A percentile compares a stretch with the other conserved stretches of the same genome.
phyloP scores from a whole-genome alignment of 2,329 filamentous ascomycete species.

The Zymoseptoria passerinii region DNA sequence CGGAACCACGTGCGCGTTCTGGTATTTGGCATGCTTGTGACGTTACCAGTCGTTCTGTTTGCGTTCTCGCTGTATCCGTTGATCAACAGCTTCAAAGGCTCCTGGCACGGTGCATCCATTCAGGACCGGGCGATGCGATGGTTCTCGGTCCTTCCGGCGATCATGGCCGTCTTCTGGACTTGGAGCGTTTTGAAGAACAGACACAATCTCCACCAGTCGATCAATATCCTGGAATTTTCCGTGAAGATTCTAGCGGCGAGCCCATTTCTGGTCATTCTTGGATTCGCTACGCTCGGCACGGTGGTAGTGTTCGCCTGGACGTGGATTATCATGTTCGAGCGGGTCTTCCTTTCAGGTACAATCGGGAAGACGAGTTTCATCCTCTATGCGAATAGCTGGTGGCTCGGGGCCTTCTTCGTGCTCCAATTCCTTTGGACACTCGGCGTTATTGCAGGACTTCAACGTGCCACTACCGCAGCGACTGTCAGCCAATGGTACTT shows the following conservation, averaged over 20 bases:
- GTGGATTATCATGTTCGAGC: slow-evolving; percentile 94
- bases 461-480: slow-evolving; percentile 84
- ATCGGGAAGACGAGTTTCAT: slow-evolving; percentile 62
- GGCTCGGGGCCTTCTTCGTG: slow-evolving; percentile 86
- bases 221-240: slow-evolving; percentile 85
- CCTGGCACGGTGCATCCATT: slow-evolving; percentile 63
- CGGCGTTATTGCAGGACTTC: slow-evolving; percentile 76
- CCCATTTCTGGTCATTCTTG: slow-evolving; percentile 72
- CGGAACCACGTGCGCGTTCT: slow-evolving; percentile 81
- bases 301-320: slow-evolving; percentile 89
- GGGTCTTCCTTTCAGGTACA: slow-evolving; percentile 88
- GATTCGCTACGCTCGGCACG: slow-evolving; percentile 63
- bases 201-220: slow-evolving; percentile 69
- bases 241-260: slow-evolving; percentile 81
- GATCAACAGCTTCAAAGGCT: slow-evolving; percentile 76
- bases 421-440: slow-evolving; percentile 94
- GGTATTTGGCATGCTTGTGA: slow-evolving; percentile 70
- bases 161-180: slow-evolving; percentile 68
- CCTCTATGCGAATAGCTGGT: slow-evolving; percentile 85
- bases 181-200: slow-evolving; percentile 76
- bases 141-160: slow-evolving; percentile 67
- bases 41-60: slow-evolving; percentile 76
- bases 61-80: slow-evolving; percentile 90
- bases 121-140: slow-evolving; percentile 88
- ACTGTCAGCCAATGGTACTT: slow-evolving; percentile 99